A percentile compares a stretch with the other conserved stretches of the same genome.
phyloP scores from a whole-genome alignment of 1,284 basidiomycete species.

The Fomitopsis schrenkii region DNA sequence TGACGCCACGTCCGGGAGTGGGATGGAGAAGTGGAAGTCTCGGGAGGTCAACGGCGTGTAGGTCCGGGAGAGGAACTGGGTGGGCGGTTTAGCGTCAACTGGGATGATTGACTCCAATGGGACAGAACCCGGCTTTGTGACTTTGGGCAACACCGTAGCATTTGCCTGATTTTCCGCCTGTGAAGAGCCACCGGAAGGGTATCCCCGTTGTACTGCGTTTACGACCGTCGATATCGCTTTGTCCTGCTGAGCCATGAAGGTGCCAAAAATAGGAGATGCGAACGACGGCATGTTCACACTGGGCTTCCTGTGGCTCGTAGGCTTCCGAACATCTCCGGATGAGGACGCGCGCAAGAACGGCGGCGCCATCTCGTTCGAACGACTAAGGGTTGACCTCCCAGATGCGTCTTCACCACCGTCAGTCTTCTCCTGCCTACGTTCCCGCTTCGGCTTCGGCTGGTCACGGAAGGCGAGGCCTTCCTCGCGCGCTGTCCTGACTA shows the following conservation, averaged over 20 bases:
- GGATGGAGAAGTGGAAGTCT: constrained; percentile 65
- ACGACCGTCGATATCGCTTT: constrained; percentile 31
- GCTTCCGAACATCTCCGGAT: constrained; percentile 30
- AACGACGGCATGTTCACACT: constrained; percentile 30
- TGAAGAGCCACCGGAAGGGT: constrained; percentile 22
- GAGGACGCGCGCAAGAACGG: constrained; percentile 11
- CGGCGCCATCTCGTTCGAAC: constrained; percentile 11
- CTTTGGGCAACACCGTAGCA: constrained; percentile 2
- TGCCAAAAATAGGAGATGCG: constrained; percentile 54
- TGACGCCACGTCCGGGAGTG: constrained; percentile 52
- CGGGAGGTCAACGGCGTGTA: constrained; percentile 66
- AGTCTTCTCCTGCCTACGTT: constrained; percentile 20
- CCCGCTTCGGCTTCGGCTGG: constrained; percentile 43
- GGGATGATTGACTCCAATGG: constrained; percentile 91
- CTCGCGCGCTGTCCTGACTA: constrained; percentile 73
- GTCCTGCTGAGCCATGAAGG: constrained; percentile 51
- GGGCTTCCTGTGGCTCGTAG: constrained; percentile 32
- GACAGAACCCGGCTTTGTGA: constrained; percentile 51
- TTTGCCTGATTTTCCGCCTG: constrained; percentile 5
- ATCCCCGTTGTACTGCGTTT: constrained; percentile 23
- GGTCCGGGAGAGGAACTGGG: constrained; percentile 70
- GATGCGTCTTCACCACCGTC: constrained; percentile 8
- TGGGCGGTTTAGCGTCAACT: constrained; percentile 81
- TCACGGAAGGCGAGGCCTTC: constrained; percentile 57
- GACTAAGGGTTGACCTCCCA: background rate